Base-by-base conservation (phyloP, 2,329 filamentous ascomycete genomes). In the Xenoacremonium recifei region DNA sequence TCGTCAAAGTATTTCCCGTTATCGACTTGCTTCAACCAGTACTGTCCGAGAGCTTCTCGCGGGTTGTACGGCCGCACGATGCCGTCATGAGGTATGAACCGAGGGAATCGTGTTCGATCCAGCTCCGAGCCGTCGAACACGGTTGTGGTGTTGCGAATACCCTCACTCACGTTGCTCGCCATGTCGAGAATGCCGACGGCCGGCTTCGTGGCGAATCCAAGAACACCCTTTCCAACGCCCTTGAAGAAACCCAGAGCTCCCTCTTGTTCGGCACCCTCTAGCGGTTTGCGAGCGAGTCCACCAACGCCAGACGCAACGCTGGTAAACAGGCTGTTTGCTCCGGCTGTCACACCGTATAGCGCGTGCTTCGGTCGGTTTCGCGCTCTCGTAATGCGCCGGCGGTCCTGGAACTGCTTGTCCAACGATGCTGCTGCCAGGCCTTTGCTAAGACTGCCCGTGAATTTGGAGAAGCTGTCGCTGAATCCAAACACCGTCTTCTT, bases 401-500 rank as follows among this genome's bases (percentile, higher is more conserved):
- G 85, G 65, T 97, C 91, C 65, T 99, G 95, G 71, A 97, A 99
- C 62, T 99, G 92, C 67, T 99, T 97, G 72, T 99, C 93, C 51
- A 99, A 79, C 5, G 92, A 96, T 15, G 93, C 93, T 23, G 91
- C 93, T 3, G 93, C 90, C 35, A 99, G 80, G 45, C 93, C 93
- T 70, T 99, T 99, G 54, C 91, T 95, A 66, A 99, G 87, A 65
- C 89, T 95, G 39, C 95, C 95, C 2, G 95, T 99, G 63, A 97
- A 88, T 63, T 99, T 99, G 55, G 91, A 93, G 71, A 99, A 91
- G 59, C 89, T 96, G 72, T 99, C 95, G 2, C 87, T 95, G 63
- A 99, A 88, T 34, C 93, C 95, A 66, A 96, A 99, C 10, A 99
- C 92, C 0, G 90, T 95, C 69, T 99, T 99, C 76, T 99, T 99